Evolutionary conservation across 1,284 basidiomycete species (phyloP), one percentile per base, ranked within the genome.

Genomic region (Apiotrichum veenhuisii): DNA sequence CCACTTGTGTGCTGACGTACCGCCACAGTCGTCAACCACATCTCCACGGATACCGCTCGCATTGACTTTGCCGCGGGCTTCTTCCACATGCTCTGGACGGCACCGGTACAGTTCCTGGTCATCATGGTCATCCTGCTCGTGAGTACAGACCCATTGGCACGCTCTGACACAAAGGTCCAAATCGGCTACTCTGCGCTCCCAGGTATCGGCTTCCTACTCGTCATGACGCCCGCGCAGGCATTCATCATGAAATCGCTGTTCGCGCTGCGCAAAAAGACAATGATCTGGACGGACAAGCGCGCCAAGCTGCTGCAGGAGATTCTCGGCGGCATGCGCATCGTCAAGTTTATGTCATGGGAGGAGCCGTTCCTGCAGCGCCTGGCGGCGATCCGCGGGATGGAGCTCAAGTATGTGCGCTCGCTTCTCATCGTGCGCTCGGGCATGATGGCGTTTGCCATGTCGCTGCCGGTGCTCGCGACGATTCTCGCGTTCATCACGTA

Each of bases 401-500:
- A 41, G 5, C 81, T 88, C n/a, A n/a, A n/a, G n/a, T n/a, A n/a
- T n/a, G n/a, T n/a, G n/a, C n/a, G n/a, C n/a, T n/a, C n/a, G n/a
- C n/a, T n/a, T n/a, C n/a, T n/a, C n/a, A n/a, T n/a, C 12, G 80
- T 74, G 52, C 77, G 78, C n/a, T 80, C 83, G 25, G 80, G 86
- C 36, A 80, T 77, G 62, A 85, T 88, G 40, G 79, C 85, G 43
- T 77, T 85, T 50, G 81, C 83, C 25, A 85, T 2, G 78, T 91
- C 15, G 87, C 87, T 0, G 84, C 88, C 4, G 87, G 88, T 85
- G 3, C 77, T 97, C 25, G 90, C 90, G 0, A 86, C 89, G 12
- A 89, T 97, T 22, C 68, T 96, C 30, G 84, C 91, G 0, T 95
- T 97, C 69, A 81, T 94, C 55, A 86, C 87, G 1, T 95, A 94